Conservation (phyloP, 106 monocot species). For the Dendrobium huoshanense region DNA sequence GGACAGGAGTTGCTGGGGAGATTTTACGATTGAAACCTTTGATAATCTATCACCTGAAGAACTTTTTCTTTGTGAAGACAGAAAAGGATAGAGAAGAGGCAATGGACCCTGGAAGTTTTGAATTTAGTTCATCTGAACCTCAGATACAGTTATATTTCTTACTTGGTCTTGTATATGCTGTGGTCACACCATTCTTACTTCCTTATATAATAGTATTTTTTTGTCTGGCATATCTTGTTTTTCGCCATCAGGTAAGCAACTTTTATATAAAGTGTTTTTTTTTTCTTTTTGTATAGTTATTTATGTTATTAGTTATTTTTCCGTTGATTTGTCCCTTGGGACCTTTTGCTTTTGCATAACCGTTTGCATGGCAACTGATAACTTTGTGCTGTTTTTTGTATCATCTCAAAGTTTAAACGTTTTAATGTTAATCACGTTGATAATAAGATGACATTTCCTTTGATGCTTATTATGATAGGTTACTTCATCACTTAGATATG, state of each 20-base stretch:
- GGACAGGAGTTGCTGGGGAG: conserved; percentile 73
- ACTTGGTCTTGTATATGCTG: conserved; percentile 79
- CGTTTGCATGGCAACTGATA: background rate
- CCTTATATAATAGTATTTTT: conserved; percentile 74
- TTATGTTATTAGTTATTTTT: background rate
- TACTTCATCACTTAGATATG: background rate
- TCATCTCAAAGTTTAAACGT: background rate
- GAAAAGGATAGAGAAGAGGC: conserved; percentile 71
- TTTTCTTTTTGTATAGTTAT: background rate
- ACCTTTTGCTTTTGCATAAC: background rate
- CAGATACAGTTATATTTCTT: conserved; percentile 74
- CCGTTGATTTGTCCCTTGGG: background rate
- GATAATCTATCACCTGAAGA: conserved; percentile 62
- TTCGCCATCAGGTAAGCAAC: conserved; percentile 61
- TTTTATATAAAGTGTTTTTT: background rate
- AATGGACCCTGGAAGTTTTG: conserved; percentile 79
- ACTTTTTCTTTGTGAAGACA: conserved; percentile 75
- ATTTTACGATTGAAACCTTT: conserved; percentile 66
- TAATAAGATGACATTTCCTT: background rate
- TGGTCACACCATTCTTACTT: conserved; percentile 63
- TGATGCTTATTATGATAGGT: background rate
- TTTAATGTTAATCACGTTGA: background rate
- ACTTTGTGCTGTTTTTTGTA: background rate
- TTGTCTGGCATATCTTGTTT: conserved; percentile 55
- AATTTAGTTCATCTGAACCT: conserved; percentile 49